phyloP scores from a whole-genome alignment of 2,329 filamentous ascomycete genomes.

The Epichloe sp. region DNA sequence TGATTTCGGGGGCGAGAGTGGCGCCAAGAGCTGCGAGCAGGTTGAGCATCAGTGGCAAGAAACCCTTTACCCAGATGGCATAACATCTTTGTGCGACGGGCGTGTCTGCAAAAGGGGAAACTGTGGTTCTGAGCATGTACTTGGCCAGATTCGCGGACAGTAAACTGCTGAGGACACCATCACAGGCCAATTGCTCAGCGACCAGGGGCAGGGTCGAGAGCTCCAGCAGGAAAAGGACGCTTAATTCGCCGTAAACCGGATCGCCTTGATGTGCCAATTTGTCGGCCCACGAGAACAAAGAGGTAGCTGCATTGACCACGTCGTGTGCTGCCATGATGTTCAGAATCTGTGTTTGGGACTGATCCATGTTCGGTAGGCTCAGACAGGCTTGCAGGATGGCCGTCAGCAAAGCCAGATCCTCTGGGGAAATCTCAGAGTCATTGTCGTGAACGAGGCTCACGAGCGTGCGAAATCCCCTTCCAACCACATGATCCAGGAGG shows the following conservation, averaged over 20 bases:
- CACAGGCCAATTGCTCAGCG: conserved; percentile 81
- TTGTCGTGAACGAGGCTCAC: conserved; percentile 73
- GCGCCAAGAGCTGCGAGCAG: conserved; percentile 69
- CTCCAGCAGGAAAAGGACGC: conserved; percentile 75
- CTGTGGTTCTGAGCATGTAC: conserved; percentile 56
- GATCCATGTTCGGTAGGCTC: conserved; percentile 61
- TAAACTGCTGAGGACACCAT: conserved; percentile 69
- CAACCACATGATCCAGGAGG: conserved; percentile 66
- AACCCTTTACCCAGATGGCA: conserved; percentile 76
- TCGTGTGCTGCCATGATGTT: conserved; percentile 58
- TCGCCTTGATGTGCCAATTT: conserved; percentile 64
- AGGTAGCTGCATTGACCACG: conserved; percentile 67
- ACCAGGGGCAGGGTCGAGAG: conserved; percentile 69
- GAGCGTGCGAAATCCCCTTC: conserved; percentile 67
- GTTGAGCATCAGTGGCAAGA: conserved; percentile 81
- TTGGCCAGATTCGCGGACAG: conserved; percentile 67
- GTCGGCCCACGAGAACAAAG: conserved; percentile 90
- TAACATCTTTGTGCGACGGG: conserved; percentile 61
- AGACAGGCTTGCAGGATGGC: conserved; percentile 79
- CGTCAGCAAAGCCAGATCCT: conserved; percentile 77
- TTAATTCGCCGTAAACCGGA: conserved; percentile 87
- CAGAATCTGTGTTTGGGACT: conserved; percentile 57
- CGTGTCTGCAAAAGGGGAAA: conserved; percentile 62
- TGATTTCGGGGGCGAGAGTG: conserved; percentile 71
- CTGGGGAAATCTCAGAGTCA: conserved; percentile 43